Base-by-base conservation (phyloP, 768 basidiomycete genomes). In the Pilatotrama ljubarskyi region DNA sequence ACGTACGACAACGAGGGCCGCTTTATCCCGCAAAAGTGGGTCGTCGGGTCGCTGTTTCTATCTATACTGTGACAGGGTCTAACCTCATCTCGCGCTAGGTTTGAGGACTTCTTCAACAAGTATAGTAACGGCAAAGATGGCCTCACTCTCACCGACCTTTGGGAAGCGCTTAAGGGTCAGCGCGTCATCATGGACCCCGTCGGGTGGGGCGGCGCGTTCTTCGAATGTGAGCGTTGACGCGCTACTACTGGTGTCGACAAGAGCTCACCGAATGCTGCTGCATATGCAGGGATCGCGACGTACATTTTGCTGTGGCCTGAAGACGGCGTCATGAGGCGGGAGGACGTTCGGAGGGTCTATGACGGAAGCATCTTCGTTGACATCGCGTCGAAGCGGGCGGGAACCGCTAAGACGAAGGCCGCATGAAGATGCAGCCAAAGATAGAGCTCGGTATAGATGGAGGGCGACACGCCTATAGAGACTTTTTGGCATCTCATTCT, bases 81-180 rank as follows among this genome's bases (percentile, higher is more conserved):
- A 29, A 25, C 24, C 44, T 13, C 20, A 40, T 14, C 6, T 40
- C 4, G 38, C 15, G 5, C 8, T 40, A 64, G 66, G 48, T 80
- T 81, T 49, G 77, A 79, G 54, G 77, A 76, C 62, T 76, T 78
- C 58, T 81, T 80, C 70, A 60, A 66, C 60, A 77, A 77, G 71
- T 75, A 76, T 48, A 57, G 66, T 7, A 57, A 59, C n/a, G 61
- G 66, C 47, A 50, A 57, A 18, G 68, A 70, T 24, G 59, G 69
- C 35, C 26, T 69, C 13, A 72, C 69, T 2, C 56, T 61, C 14
- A 68, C 69, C 69, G 73, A 70, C 24, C 59, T 75, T 10, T 40
- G 63, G 43, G 66, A 73, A 20, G 73, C 78, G 55, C 69, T 78
- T 56, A 40, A 66, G 18, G 75, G 72, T 5, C 75, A 75, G 41